Evolutionary conservation across 1,284 basidiomycete genomes (phyloP).

Genomic region (Omphalotus olearius): DNA sequence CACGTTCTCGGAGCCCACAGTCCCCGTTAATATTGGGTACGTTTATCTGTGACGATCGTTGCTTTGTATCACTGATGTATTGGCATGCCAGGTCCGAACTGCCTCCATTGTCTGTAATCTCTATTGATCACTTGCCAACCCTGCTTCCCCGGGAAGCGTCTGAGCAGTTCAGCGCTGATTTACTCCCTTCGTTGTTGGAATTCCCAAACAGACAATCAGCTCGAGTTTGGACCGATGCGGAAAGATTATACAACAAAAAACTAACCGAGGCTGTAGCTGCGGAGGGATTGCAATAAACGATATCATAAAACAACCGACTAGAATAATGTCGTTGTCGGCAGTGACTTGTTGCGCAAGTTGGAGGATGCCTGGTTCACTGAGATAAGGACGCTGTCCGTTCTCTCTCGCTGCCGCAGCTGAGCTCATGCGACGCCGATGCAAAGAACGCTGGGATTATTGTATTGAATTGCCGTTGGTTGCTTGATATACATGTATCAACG

Average conservation of each 20-base stretch:
- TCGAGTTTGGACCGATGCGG: conserved; percentile 88
- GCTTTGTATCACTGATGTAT: conserved; percentile 3
- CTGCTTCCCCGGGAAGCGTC: conserved; percentile 94
- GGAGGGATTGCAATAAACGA: conserved; percentile 25
- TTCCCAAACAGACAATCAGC: conserved; percentile 66
- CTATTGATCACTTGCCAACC: conserved; percentile 97
- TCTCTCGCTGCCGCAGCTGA: too few relatives aligned
- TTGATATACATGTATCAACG: too few relatives aligned
- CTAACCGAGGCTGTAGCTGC: conserved; percentile 57
- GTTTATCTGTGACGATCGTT: conserved; percentile 25
- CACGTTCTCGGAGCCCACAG: conserved; percentile 91
- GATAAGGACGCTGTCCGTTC: too few relatives aligned
- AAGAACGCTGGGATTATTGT: too few relatives aligned
- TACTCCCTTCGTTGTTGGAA: conserved; percentile 83
- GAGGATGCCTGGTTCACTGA: too few relatives aligned
- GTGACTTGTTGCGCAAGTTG: too few relatives aligned
- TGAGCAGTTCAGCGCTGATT: conserved; percentile 91
- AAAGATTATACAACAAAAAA: conserved; percentile 83
- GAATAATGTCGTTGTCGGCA: too few relatives aligned
- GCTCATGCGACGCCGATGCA: too few relatives aligned
- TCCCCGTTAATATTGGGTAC: conserved; percentile 78
- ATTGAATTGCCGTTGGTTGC: too few relatives aligned
- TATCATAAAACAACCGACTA: too few relatives aligned
- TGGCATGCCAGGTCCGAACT: conserved; percentile 42
- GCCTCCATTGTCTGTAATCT: conserved; percentile 80